phyloP scores from a whole-genome alignment of 2,329 filamentous ascomycete species.

The Epichloe glyceriae region DNA sequence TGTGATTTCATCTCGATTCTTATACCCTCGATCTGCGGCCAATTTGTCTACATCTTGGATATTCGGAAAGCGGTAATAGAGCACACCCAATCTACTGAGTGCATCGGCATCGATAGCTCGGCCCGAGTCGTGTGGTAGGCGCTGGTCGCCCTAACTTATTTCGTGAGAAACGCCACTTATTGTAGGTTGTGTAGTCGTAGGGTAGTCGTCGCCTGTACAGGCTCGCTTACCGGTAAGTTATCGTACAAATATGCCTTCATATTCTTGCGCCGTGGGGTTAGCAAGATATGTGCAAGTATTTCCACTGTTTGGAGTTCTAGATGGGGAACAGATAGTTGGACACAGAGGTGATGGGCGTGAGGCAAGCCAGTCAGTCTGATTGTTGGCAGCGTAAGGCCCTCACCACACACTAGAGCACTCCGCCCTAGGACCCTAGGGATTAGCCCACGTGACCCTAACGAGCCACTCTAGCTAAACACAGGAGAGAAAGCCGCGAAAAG shows the following conservation, averaged over 20 bases:
- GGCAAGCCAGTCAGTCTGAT: too few species aligned
- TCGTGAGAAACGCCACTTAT: constrained; percentile 1
- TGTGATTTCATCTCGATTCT: constrained; percentile 86
- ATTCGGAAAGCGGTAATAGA: constrained; percentile 57
- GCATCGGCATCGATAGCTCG: constrained; percentile 50
- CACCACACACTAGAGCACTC: too few species aligned
- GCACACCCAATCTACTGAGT: constrained; percentile 63
- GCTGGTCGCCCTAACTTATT: constrained; percentile 69
- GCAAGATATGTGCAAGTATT: not conserved
- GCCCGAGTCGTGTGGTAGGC: constrained; percentile 77
- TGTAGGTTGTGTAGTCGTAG: not conserved
- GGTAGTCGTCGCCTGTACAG: not conserved
- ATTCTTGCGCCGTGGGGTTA: constrained; percentile 8
- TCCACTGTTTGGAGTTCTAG: not conserved
- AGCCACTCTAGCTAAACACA: too few species aligned
- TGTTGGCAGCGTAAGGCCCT: too few species aligned
- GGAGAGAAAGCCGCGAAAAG: too few species aligned
- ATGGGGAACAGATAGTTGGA: not conserved
- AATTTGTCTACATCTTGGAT: constrained; percentile 59
- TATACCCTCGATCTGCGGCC: constrained; percentile 66
- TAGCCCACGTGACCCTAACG: too few species aligned
- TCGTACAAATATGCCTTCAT: constrained; percentile 50
- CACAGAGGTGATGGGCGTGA: too few species aligned
- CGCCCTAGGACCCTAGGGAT: too few species aligned
- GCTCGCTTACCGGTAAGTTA: constrained; percentile 34